Base-by-base conservation (phyloP, 75 land plant species). In the Isoetes taiwanensis region DNA sequence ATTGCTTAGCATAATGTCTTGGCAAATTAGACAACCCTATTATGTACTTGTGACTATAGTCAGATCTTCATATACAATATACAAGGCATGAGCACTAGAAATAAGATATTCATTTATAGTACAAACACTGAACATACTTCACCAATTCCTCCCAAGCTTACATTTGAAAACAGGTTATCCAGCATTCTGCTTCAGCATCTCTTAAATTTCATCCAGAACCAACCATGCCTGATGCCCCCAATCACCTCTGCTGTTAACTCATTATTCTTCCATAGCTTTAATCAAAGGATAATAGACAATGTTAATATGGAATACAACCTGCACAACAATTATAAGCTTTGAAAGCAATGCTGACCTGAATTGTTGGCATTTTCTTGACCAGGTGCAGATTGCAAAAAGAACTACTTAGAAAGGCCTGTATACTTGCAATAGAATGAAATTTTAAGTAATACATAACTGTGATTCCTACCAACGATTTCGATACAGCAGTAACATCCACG, bases 341-440 rank as follows among this genome's bases (percentile, higher is more conserved):
- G 34, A 32, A 29, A 57, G 24, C 8, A 28, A 3, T 52, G 14
- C 62, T 35, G 34, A 83, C 90, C 87, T 86, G 96, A 72, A 86
- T 90, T 24, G 96, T 86, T 33, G 96, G 96, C 96, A 90, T 90
- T 67, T 90, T 90, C 96, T 88, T 78, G 54, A 33, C 41, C 30
- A 34, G 23, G 43, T 20, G 3, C 25, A 14, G 23, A 4, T 43
- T 43, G 14, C 24, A n/a, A 14, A 14, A 19, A 19, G 24, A 5
- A 14, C 17, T 19, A 4, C 3, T 24, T 19, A 43, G 23, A 43
- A 14, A 24, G 23, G 50, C 23, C 14, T 43, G 50, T 43, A 19
- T 14, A 19, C 3, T 5, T 43, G 50, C 17, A 43, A 14, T 4
- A 5, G 50, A 14, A 24, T 19, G 14, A 43, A 24, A 5, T 43